Base-by-base conservation (phyloP, 768 basidiomycete species). In the Omphalotus guepiniiformis region DNA sequence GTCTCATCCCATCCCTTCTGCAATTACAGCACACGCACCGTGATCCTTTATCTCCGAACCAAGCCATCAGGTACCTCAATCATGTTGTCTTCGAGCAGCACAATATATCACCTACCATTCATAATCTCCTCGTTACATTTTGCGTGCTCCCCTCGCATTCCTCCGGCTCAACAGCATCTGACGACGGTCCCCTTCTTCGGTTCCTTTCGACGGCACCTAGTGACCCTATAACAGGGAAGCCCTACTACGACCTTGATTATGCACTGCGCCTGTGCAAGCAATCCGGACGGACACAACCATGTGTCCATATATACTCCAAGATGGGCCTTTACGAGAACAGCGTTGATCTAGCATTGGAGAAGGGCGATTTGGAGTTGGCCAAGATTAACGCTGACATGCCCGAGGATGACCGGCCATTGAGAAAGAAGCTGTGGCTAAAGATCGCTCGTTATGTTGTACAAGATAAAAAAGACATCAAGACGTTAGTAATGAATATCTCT, bases 401-500 rank as follows among this genome's bases (percentile, higher is more conserved):
- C 6, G 91, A 90, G 55, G 93, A 93, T 50, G 94, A 98, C 58
- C 81, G 80, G 43, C 78, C 79, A 27, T 60, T 97, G 53, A 71
- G 90, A 51, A 98, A 95, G 73, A 93, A 93, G 64, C 71, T 99
- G 43, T 99, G 96, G 96, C 71, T 99, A 44, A 98, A 97, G 72
- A 93, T 98, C 55, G 96, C 96, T n/a, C 88, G 87, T 53, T 94
- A 94, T 66, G 94, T 98, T 35, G 94, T 99, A 12, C 93, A 95
- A 59, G 92, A 97, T 67, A 91, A 96, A 74, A 87, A 93, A 60
- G 96, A 98, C 55, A 95, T 99, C 65, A 95, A 96, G 73, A 83
- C 91, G 96, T 96, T 65, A 55, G 93, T 78, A 18, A 25, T n/a
- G n/a, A n/a, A n/a, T n/a, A n/a, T n/a, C n/a, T n/a, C n/a, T n/a